Conservation (phyloP, 805 yeast species). For the Ogataea ganodermae region DNA sequence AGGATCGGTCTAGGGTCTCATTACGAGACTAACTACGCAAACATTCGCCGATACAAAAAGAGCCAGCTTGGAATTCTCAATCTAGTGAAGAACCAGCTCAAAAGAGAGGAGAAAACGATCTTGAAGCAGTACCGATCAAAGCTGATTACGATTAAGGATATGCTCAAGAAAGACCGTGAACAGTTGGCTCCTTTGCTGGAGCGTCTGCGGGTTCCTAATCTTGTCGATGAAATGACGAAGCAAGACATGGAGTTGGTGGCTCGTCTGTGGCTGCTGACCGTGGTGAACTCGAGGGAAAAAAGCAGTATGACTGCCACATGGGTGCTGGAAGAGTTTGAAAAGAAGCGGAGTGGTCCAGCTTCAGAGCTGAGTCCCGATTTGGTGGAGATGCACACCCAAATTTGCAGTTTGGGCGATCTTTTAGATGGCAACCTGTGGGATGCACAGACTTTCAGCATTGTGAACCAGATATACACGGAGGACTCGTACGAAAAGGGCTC, state of each 20-base stretch:
- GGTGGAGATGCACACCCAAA: not conserved
- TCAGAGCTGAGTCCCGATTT: not conserved
- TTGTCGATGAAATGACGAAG: constrained; percentile 12
- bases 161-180: constrained; percentile 23
- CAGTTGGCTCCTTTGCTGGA: constrained; percentile 15
- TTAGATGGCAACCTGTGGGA: constrained; percentile 24
- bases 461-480: constrained; percentile 15
- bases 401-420: constrained; percentile 9
- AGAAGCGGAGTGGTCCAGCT: not conserved
- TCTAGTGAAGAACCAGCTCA: constrained; percentile 41
- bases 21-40: constrained; percentile 17
- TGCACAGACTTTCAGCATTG: constrained; percentile 17
- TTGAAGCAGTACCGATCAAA: constrained; percentile 34
- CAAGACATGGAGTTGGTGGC: constrained; percentile 24
- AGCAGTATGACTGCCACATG: constrained; percentile 10
- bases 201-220: constrained; percentile 7
- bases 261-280: constrained; percentile 27
- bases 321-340: constrained; percentile 19
- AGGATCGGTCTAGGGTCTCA: not conserved
- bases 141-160: constrained; percentile 29
- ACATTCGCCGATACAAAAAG: constrained; percentile 38
- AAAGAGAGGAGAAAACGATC: constrained; percentile 43
- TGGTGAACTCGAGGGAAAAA: constrained; percentile 10
- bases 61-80: constrained; percentile 44
- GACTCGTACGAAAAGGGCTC: constrained; percentile 33